Evolutionary conservation across 1,139 yeast species (phyloP).

Genomic region (Protomyces inouyei): DNA sequence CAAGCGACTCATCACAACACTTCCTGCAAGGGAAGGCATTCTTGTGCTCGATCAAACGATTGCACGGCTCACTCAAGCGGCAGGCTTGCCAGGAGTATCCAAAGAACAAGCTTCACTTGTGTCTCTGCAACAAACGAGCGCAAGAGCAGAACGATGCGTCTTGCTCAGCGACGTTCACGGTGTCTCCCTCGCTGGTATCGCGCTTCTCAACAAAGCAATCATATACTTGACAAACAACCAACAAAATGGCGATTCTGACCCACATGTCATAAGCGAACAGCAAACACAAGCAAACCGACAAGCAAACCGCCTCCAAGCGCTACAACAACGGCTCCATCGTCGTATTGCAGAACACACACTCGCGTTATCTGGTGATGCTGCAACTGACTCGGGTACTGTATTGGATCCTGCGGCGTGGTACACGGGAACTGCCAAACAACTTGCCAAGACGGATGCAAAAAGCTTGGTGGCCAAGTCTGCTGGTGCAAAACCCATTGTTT

Average conservation of each 20-base stretch:
- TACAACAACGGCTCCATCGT: background rate
- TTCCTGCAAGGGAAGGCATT: constrained; percentile 9
- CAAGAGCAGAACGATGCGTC: constrained; percentile 12
- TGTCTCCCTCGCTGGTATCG: constrained; percentile 14
- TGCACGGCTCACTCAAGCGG: background rate
- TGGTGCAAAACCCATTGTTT: constrained; percentile 15
- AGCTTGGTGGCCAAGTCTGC: constrained; percentile 1
- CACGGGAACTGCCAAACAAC: constrained; percentile 13
- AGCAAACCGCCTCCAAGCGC: background rate
- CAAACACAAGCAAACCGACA: background rate
- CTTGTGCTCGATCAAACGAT: constrained; percentile 13
- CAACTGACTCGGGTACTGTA: background rate
- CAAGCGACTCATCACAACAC: constrained; percentile 1
- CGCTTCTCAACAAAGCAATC: constrained; percentile 8
- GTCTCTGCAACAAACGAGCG: background rate
- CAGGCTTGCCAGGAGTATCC: constrained; percentile 1
- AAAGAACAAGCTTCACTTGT: background rate
- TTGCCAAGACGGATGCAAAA: background rate
- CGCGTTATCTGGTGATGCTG: background rate
- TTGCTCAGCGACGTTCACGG: constrained; percentile 13
- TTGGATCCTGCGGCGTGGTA: constrained; percentile 7
- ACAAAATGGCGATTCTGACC: background rate
- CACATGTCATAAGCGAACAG: background rate
- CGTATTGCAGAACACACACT: constrained; percentile 5
- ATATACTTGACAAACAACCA: background rate